Evolutionary conservation across 1,139 yeast species (phyloP), one percentile per base, ranked within the genome.

Genomic region (Pichia norvegensis): DNA sequence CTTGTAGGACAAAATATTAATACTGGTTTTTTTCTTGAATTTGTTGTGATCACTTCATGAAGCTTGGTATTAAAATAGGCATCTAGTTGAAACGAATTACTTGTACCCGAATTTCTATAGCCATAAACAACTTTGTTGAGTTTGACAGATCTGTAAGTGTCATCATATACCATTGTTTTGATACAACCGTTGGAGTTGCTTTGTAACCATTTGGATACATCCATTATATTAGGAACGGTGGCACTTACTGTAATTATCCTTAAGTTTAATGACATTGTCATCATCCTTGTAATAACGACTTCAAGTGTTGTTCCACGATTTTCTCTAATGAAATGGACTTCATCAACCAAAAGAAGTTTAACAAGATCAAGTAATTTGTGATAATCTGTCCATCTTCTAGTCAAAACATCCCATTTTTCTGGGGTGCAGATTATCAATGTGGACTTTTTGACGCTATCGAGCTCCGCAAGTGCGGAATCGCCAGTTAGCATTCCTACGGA

Each of bases 1-100:
- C 81, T 65, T 0, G 81, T 77, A 0, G 80, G 69, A 50, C 82
- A 77, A 55, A 77, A 77, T 0, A 77, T 62, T 31, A 77, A 52
- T 4, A 69, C 69, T 0, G 80, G 76, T 44, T 72, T 73, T 0
- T 54, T 52, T 13, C 62, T 60, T 6, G 71, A 64, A 55, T 74
- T 67, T 14, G 55, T 48, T 16, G 56, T 55, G 4, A 76, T 56
- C 6, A 73, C 58, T 10, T 67, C 72, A 9, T 58, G 42, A 25
- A 74, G 45, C 49, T 69, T 72, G 0, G 64, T 46, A 50, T 71
- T 73, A 41, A 73, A 63, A 20, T 64, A 52, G 1, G 61, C 56
- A 49, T 76, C 81, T 52, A 72, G 67, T 42, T 69, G 72, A 50
- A 70, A 75, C 36, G 67, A 69, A 52, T 73, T 73, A 10, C 59